Evolutionary conservation across 495 filamentous ascomycete species (phyloP), one percentile per base, ranked within the genome.

Genomic region (Penicillium coprophilum): DNA sequence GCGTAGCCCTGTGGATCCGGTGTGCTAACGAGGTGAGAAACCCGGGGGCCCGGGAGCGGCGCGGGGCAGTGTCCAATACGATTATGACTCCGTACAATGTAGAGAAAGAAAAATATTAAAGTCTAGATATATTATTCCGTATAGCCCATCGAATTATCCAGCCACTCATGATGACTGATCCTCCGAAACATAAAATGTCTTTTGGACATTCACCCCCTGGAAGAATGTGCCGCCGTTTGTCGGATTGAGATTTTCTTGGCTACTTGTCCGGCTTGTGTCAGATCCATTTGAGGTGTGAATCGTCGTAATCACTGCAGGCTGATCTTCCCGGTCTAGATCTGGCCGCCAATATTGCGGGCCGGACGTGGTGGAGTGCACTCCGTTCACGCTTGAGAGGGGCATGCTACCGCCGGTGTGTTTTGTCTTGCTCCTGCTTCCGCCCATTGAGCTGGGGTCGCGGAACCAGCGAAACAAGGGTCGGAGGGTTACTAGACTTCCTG

Each of bases 381-480:
- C 60, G 24, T 68, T 69, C 53, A 70, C 59, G 46, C 71, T 73
- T 13, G 71, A 70, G 6, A 75, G 59, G 2, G 72, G 72, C 30
- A 71, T 19, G 46, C 72, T 75, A 23, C 63, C 67, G 3, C 61
- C 57, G 1, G 69, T 66, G 19, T 56, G 61, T 51, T 65, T 71
- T 52, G 61, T 71, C 20, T 46, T 54, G 52, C 52, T 54, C 19
- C 20, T 54, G 52, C 57, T 64, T 13, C 64, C 61, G 10, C 60
- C 58, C 11, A 17, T 58, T n/a, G 63, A 73, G 48, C 62, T 69
- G 49, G 68, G 55, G 38, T 73, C 74, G 13, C 68, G 64, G 46
- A 77, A 72, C 72, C 72, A 77, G 52, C 74, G 72, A 60, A 84
- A 76, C 0, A 80, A 63, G 6, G 77, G 77, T 15, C 74, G 73